Evolutionary conservation across 2,329 filamentous ascomycete genomes (phyloP).

Genomic region (Apiospora aurea): DNA sequence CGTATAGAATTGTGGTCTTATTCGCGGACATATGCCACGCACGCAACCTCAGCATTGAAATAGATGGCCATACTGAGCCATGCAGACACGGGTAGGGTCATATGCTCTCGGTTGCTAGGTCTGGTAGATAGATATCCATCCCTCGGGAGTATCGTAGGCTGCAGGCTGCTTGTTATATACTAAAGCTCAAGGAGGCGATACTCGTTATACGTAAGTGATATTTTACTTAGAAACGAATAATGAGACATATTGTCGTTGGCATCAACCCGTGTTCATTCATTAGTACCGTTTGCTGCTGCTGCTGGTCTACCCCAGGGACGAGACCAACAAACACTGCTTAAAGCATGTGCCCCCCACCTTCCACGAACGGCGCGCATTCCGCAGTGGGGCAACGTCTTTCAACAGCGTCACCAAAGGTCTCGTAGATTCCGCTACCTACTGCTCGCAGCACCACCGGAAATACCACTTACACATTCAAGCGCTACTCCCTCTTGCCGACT

Average conservation of each 20-base stretch:
- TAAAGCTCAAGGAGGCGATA: no score
- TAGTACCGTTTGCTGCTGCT: background rate
- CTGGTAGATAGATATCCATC: no score
- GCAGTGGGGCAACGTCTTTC: conserved; percentile 10
- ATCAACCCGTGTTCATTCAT: background rate
- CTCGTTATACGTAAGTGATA: no score
- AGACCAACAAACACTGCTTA: background rate
- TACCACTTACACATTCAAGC: background rate
- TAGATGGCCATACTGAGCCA: no score
- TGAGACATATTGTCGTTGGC: background rate
- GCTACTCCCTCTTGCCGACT: background rate
- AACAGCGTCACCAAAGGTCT: background rate
- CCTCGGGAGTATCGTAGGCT: no score
- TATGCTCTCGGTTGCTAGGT: no score
- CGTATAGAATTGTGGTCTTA: no score
- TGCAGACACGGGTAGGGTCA: no score
- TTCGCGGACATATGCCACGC: no score
- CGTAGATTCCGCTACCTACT: background rate
- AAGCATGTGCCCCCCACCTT: background rate
- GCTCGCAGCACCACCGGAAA: background rate
- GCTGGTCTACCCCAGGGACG: background rate
- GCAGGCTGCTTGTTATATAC: no score
- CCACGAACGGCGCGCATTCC: conserved; percentile 17
- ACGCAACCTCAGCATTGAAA: no score
- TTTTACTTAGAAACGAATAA: no score